phyloP scores from a whole-genome alignment of 2,329 filamentous ascomycete species.

The Epichloe amarillans region DNA sequence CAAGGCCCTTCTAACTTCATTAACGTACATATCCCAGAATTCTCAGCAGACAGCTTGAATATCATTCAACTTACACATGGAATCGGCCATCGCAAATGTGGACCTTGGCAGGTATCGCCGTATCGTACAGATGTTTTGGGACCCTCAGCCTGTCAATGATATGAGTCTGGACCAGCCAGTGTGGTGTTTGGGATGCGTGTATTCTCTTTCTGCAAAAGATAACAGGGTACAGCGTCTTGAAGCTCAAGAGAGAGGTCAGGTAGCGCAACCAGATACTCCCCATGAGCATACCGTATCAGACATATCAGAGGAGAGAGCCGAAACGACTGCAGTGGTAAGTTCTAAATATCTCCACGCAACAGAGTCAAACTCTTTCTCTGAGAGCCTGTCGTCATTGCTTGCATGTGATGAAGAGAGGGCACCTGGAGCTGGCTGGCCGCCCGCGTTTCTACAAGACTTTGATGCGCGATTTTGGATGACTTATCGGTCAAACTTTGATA shows the following conservation, averaged over 20 bases:
- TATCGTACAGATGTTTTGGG: slow-evolving; percentile 85
- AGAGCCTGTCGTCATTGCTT: slow-evolving; percentile 38
- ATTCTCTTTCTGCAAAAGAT: slow-evolving; percentile 25
- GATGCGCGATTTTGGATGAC: slow-evolving; percentile 94
- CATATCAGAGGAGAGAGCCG: background rate
- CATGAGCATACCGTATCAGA: background rate
- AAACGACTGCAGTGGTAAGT: background rate
- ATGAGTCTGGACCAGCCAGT: slow-evolving; percentile 52
- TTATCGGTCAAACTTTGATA: slow-evolving; percentile 75
- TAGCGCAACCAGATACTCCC: background rate
- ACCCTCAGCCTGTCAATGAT: slow-evolving; percentile 77
- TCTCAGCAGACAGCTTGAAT: background rate
- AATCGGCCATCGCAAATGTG: slow-evolving; percentile 36
- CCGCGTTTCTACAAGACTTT: slow-evolving; percentile 78
- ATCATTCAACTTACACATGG: slow-evolving; percentile 14
- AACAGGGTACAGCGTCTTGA: background rate
- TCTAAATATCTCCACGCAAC: slow-evolving; percentile 22
- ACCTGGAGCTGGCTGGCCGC: slow-evolving; percentile 63
- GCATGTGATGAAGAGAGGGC: slow-evolving; percentile 31
- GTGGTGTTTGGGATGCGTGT: slow-evolving; percentile 62
- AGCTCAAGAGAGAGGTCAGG: background rate
- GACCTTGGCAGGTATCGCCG: slow-evolving; percentile 67
- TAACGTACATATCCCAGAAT: background rate
- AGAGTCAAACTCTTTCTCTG: slow-evolving; percentile 34
- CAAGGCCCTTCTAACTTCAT: background rate